phyloP scores from a whole-genome alignment of 805 yeast genomes.

The Ogataea dorogensis region DNA sequence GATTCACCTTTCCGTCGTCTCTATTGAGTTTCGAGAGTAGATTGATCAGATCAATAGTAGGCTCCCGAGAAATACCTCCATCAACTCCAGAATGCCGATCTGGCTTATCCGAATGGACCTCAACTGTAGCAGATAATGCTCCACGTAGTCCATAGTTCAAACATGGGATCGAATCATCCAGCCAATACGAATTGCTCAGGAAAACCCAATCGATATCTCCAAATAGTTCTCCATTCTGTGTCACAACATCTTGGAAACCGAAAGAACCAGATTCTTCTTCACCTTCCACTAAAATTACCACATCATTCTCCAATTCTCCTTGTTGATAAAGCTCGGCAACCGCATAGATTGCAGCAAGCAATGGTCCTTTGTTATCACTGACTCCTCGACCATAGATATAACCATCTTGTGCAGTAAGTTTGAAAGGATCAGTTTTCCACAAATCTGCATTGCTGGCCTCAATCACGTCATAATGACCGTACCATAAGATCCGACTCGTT shows the following conservation, averaged over 20 bases:
- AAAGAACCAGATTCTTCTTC: slow-evolving; percentile 93
- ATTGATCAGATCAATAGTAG: slow-evolving; percentile 80
- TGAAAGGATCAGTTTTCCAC: slow-evolving; percentile 83
- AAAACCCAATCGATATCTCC: slow-evolving; percentile 87
- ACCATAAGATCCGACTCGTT: slow-evolving; percentile 65
- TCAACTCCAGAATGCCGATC: slow-evolving; percentile 96
- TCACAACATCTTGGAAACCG: slow-evolving; percentile 75
- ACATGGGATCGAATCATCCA: slow-evolving; percentile 86
- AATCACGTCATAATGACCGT: slow-evolving; percentile 95
- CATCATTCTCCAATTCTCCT: slow-evolving; percentile 60
- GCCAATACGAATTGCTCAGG: slow-evolving; percentile 91
- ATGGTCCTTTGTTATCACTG: slow-evolving; percentile 93
- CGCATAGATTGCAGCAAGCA: slow-evolving; percentile 81
- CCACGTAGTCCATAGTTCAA: slow-evolving; percentile 94
- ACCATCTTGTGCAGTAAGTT: slow-evolving; percentile 74
- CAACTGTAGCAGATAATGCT: slow-evolving; percentile 75
- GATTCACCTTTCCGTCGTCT: slow-evolving; percentile 49
- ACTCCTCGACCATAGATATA: slow-evolving; percentile 90
- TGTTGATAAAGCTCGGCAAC: slow-evolving; percentile 66
- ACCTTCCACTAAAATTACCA: slow-evolving; percentile 85
- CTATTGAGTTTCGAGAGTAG: slow-evolving; percentile 65
- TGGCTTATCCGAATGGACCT: slow-evolving; percentile 68
- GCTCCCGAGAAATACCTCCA: slow-evolving; percentile 89
- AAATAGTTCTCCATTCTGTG: slow-evolving; percentile 47
- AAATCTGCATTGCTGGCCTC: slow-evolving; percentile 56